A percentile compares a stretch with the other conserved stretches of the same genome.
These are phyloP conservation scores for Lasiodiplodia hormozganensis DNA, from an alignment of 2,329 filamentous ascomycete genomes.

Conservation along the genomic window DNA sequence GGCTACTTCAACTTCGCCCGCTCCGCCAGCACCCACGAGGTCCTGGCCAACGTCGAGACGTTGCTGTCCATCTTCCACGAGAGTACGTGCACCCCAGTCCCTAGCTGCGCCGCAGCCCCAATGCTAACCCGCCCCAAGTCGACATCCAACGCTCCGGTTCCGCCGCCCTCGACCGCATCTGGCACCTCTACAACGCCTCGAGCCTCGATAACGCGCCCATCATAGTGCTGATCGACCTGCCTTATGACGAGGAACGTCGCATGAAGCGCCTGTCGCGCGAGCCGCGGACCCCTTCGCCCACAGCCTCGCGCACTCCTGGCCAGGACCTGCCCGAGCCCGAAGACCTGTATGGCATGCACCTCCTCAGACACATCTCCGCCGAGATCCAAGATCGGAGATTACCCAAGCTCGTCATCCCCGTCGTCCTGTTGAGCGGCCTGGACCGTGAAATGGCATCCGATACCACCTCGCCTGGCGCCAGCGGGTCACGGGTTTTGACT, in stretches of 20 bases:
- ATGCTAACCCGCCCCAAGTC: constrained; percentile 37
- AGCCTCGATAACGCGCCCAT: constrained; percentile 44
- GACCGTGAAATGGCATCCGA: constrained; percentile 37
- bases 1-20: constrained; percentile 46
- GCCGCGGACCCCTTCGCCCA: constrained; percentile 50
- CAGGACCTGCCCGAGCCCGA: constrained; percentile 46
- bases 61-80: constrained; percentile 51
- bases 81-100: constrained; percentile 39
- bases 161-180: constrained; percentile 45
- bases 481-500: constrained; percentile 47
- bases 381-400: constrained; percentile 50
- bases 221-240: constrained; percentile 52
- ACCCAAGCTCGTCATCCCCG: constrained; percentile 49
- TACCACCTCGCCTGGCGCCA: constrained; percentile 35
- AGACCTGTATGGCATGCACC: constrained; percentile 52
- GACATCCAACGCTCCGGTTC: constrained; percentile 49
- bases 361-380: constrained; percentile 50
- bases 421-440: constrained; percentile 50
- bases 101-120: constrained; percentile 1
- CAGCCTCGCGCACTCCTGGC: constrained; percentile 41
- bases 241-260: constrained; percentile 51
- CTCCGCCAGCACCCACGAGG: constrained; percentile 40
- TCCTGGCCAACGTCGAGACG: constrained; percentile 48
- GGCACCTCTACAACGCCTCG: constrained; percentile 39
- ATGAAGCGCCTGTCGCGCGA: constrained; percentile 50